Base-by-base conservation (phyloP, 2,329 filamentous ascomycete genomes). In the Claviceps pazoutovae region DNA sequence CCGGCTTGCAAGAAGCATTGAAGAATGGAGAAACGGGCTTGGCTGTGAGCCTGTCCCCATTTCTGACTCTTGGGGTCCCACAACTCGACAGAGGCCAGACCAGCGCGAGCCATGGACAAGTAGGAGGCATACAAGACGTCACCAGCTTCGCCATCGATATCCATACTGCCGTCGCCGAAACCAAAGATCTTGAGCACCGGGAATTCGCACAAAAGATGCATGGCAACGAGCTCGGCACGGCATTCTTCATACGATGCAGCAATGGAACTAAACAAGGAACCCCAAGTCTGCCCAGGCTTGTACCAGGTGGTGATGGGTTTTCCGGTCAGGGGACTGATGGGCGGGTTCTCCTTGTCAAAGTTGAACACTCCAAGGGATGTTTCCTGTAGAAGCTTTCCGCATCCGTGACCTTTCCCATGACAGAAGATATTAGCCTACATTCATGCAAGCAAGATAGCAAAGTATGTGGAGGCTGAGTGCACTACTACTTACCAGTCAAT, bases 231-330 rank as follows among this genome's bases (percentile, higher is more conserved):
- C 66, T 97, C 91, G 4, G 91, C 91, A 51, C 91, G 83, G 66
- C 91, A 97, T 68, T 97, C 91, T 68, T 97, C 91, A 62, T 95
- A 96, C 16, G 84, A 87, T 3, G 85, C 88, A 39, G 90, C 88
- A 56, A 94, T 80, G 55, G 86, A 80, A 26, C 90, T 89, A 62
- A 97, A 97, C 0, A 95, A 88, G 5, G 84, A 88, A 52, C 88
- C 86, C 90, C 90, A 97, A 0, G 91, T 97, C 68, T 96, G 88
- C 2, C 89, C 89, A 2, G 88, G 88, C 68, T 93, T 95, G 73
- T 97, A 97, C 83, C 86, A 96, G 1, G 84, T 88, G 2, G 78
- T 79, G 47, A 96, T 75, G 1, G 65, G 86, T 67, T 91, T 84
- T 55, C 80, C 75, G 5, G 82, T 87, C 42, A 96, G 68, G 0